phyloP scores from a whole-genome alignment of 345 rosid species.

The Acer yangbiense region DNA sequence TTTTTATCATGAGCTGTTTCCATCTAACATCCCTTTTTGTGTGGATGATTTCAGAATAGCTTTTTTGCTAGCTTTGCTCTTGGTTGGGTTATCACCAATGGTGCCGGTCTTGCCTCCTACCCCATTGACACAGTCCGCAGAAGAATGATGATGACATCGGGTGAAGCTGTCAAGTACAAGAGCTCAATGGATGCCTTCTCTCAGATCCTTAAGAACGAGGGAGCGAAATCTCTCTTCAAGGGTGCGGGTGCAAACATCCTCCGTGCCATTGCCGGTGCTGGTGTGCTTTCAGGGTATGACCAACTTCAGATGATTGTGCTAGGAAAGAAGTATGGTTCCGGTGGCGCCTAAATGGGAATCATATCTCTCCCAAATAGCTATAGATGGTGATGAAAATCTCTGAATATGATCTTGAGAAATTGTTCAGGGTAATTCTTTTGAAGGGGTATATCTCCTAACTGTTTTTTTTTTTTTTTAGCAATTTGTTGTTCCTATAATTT shows the following conservation, averaged over 20 bases:
- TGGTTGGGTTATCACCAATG: conserved; percentile 52
- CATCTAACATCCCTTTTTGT: not conserved
- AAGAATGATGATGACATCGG: conserved; percentile 64
- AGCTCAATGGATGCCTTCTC: conserved; percentile 37
- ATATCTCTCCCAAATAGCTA: not conserved
- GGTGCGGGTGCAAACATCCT: conserved; percentile 59
- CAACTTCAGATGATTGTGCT: conserved; percentile 43
- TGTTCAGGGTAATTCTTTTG: not conserved
- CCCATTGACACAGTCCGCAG: conserved; percentile 48
- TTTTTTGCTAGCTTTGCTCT: conserved; percentile 52
- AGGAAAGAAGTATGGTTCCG: conserved; percentile 55
- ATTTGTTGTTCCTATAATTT: conserved; percentile 1
- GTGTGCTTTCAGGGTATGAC: conserved; percentile 55
- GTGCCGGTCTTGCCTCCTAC: conserved; percentile 51
- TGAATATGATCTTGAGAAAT: not conserved
- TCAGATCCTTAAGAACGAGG: conserved; percentile 48
- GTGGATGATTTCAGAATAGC: conserved; percentile 39
- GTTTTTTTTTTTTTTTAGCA: not conserved
- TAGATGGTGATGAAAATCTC: conserved; percentile 18
- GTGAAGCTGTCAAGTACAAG: conserved; percentile 54
- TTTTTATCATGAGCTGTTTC: too few species aligned
- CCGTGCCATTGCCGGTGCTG: conserved; percentile 53
- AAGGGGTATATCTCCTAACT: conserved; percentile 5
- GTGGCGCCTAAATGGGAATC: conserved; percentile 29
- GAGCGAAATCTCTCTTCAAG: conserved; percentile 46